Percentiles rank a stretch among this genome's conserved stretches.
Evolutionary conservation across 2,329 filamentous ascomycete species (phyloP).

Genomic region (Xylariaceae sp.): DNA sequence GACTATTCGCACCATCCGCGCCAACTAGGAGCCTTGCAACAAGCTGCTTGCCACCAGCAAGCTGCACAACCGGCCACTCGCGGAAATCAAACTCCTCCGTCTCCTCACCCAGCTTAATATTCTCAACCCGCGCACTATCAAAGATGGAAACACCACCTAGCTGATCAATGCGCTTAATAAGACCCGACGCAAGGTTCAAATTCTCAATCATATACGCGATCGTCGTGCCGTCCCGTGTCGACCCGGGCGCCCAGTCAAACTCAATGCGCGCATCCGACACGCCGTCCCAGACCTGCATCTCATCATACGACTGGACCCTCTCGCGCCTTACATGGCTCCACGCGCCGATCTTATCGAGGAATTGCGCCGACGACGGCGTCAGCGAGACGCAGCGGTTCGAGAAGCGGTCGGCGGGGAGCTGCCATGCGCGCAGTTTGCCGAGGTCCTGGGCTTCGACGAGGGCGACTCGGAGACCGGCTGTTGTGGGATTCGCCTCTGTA

Average conservation of each 20-base stretch:
- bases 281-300: constrained; percentile 99
- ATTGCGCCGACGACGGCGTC: constrained; percentile 80
- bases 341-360: constrained; percentile 75
- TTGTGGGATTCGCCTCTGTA: constrained; percentile 69
- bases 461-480: constrained; percentile 73
- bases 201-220: constrained; percentile 99
- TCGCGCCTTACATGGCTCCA: constrained; percentile 71
- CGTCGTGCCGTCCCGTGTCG: constrained; percentile 44
- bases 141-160: constrained; percentile 66
- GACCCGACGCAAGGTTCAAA: constrained; percentile 73
- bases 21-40: constrained; percentile 82
- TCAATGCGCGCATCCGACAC: constrained; percentile 80
- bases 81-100: constrained; percentile 68
- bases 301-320: constrained; percentile 80
- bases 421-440: constrained; percentile 60
- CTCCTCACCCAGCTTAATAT: constrained; percentile 69
- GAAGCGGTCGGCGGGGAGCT: constrained; percentile 62
- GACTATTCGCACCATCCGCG: constrained; percentile 91
- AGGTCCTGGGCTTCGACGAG: constrained; percentile 89
- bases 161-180: constrained; percentile 66
- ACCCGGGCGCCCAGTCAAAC: constrained; percentile 65
- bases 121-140: constrained; percentile 70
- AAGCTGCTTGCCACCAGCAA: constrained; percentile 63
- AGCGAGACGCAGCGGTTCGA: constrained; percentile 96
- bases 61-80: constrained; percentile 78